phyloP scores from a whole-genome alignment of 768 basidiomycete genomes.

The Favolaschia claudopus region DNA sequence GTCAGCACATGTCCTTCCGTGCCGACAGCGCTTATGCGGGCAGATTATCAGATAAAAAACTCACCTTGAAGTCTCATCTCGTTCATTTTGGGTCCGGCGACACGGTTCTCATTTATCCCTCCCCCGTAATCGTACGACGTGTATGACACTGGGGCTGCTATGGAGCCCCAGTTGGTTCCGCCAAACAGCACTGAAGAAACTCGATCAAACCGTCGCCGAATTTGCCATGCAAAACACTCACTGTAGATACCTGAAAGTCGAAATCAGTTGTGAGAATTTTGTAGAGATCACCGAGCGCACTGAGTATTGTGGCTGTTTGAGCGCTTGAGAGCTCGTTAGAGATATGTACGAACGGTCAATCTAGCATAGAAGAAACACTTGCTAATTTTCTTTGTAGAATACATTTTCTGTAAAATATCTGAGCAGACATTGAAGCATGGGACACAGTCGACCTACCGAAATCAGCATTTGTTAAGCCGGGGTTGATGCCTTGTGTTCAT shows the following conservation, averaged over 20 bases:
- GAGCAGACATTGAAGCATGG: not conserved
- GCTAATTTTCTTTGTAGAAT: slow-evolving; percentile 64
- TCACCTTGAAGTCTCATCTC: slow-evolving; percentile 62
- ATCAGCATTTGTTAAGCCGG: slow-evolving; percentile 49
- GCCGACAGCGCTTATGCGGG: no score
- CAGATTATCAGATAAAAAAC: not conserved
- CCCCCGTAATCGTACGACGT: slow-evolving; percentile 71
- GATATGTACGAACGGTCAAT: not conserved
- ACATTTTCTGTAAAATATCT: slow-evolving; percentile 47
- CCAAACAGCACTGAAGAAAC: slow-evolving; percentile 59
- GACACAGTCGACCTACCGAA: slow-evolving; percentile 41
- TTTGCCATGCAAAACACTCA: slow-evolving; percentile 25
- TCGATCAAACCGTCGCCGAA: not conserved
- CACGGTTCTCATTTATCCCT: slow-evolving; percentile 60
- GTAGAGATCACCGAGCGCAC: slow-evolving; percentile 36
- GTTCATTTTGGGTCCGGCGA: slow-evolving; percentile 58
- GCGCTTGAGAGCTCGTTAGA: slow-evolving; percentile 35
- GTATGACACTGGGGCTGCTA: slow-evolving; percentile 63
- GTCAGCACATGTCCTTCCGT: no score
- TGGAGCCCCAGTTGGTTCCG: slow-evolving; percentile 71
- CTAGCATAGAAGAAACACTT: no score
- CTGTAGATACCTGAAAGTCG: slow-evolving; percentile 54
- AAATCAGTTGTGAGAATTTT: slow-evolving; percentile 22
- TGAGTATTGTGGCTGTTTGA: slow-evolving; percentile 60
- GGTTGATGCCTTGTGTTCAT: slow-evolving; percentile 32